phyloP scores from a whole-genome alignment of 192 early-diverging fungal species.

The Umbelopsis ramanniana region DNA sequence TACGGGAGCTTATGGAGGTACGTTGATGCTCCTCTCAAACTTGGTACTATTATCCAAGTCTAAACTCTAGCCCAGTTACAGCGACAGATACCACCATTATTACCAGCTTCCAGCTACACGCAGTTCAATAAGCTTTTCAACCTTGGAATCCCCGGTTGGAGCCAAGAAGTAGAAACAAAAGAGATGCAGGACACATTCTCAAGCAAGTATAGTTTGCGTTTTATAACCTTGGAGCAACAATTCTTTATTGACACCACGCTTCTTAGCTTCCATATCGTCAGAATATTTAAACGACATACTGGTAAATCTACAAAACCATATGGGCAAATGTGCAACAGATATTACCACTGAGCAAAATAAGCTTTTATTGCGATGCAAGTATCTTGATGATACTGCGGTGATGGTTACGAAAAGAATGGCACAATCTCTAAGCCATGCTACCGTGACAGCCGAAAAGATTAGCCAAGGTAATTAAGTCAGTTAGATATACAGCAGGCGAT shows the following conservation, averaged over 20 bases:
- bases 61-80: not conserved
- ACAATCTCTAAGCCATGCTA: constrained; percentile 1
- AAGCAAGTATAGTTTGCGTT: not conserved
- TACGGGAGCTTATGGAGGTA: constrained; percentile 10
- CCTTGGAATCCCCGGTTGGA: not conserved
- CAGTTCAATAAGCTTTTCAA: not conserved
- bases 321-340: constrained; percentile 5
- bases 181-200: not conserved
- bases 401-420: not conserved
- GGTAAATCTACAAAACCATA: constrained; percentile 6
- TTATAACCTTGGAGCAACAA: not conserved
- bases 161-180: not conserved
- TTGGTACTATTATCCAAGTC: not conserved
- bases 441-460: constrained; percentile 4
- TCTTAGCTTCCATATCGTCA: not conserved
- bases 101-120: not conserved
- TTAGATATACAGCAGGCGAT: not conserved
- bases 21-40: not conserved
- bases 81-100: constrained; percentile 1
- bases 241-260: not conserved
- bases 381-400: not conserved
- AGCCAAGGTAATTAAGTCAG: not conserved
- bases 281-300: constrained; percentile 8
- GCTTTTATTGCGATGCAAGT: not conserved
- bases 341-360: not conserved